phyloP scores from a whole-genome alignment of 2,329 filamentous ascomycete genomes.

The Ophiobolus disseminans region DNA sequence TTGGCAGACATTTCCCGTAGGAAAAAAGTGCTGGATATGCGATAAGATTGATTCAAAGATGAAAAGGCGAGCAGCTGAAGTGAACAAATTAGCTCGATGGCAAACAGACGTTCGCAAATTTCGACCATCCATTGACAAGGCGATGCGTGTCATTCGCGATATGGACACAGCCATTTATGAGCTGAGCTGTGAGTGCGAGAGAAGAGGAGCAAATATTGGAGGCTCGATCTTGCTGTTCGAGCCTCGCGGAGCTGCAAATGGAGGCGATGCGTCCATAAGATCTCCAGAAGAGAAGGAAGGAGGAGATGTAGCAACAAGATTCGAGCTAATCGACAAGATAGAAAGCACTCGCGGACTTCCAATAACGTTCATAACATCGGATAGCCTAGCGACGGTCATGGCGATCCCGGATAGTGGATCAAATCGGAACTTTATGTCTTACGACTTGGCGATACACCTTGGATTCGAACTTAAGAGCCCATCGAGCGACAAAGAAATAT shows the following conservation, averaged over 20 bases:
- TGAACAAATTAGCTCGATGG: constrained; percentile 79
- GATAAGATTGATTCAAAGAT: constrained; percentile 87
- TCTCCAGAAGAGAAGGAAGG: neutral
- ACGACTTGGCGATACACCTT: neutral
- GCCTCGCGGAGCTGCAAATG: too few relatives aligned
- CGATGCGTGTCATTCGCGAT: constrained; percentile 71
- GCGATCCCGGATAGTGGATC: neutral
- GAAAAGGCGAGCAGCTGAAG: constrained; percentile 76
- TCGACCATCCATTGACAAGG: constrained; percentile 68
- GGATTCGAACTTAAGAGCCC: neutral
- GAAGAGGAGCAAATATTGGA: too few relatives aligned
- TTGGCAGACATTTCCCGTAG: constrained; percentile 71
- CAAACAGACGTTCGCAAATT: constrained; percentile 69
- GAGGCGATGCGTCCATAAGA: neutral
- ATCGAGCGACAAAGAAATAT: neutral
- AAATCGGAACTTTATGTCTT: neutral
- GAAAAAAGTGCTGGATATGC: constrained; percentile 79
- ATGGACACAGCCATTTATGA: neutral
- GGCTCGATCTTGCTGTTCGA: too few relatives aligned
- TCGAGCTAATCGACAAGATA: neutral
- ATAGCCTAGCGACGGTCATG: neutral
- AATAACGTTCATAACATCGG: neutral
- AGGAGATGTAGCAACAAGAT: neutral
- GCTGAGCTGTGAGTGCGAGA: neutral
- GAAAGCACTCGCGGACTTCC: neutral